Evolutionary conservation across 768 basidiomycete species (phyloP).

Genomic region (Pulveroboletus sp.): DNA sequence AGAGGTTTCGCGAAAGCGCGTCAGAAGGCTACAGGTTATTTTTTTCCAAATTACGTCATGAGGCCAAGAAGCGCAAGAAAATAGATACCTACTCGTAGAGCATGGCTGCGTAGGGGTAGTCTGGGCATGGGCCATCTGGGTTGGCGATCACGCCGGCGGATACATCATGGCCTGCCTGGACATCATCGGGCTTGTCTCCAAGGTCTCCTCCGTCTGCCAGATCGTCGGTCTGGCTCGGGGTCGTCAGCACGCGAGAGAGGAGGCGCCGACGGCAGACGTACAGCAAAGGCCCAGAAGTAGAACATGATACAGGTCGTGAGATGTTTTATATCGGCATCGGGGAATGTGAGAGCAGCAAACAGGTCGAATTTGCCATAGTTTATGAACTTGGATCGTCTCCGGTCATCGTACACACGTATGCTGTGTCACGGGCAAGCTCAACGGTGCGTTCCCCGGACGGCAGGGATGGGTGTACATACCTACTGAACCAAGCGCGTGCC

Average conservation of each 20-base stretch:
- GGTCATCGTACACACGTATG: conserved; percentile 32
- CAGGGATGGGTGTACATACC: conserved; percentile 12
- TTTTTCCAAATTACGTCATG: conserved; percentile 10
- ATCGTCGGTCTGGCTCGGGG: conserved; percentile 30
- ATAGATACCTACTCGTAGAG: conserved; percentile 35
- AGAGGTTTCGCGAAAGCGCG: conserved; percentile 34
- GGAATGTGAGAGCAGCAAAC: conserved; percentile 36
- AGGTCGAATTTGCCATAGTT: conserved; percentile 37
- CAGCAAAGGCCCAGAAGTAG: conserved; percentile 38
- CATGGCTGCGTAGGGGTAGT: conserved; percentile 37
- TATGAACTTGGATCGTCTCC: conserved; percentile 32
- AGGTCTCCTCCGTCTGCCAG: conserved; percentile 35
- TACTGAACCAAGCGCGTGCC: conserved; percentile 33
- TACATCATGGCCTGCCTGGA: conserved; percentile 31
- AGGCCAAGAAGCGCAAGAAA: neutral
- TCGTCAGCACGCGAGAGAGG: conserved; percentile 1
- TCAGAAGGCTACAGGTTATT: conserved; percentile 23
- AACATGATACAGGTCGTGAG: conserved; percentile 35
- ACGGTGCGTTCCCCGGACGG: neutral
- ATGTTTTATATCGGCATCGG: conserved; percentile 33
- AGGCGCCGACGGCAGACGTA: conserved; percentile 10
- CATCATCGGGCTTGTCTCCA: conserved; percentile 32
- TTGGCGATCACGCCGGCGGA: conserved; percentile 28
- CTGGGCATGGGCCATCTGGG: conserved; percentile 26
- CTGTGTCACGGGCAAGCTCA: conserved; percentile 11